Percentiles rank a stretch among this genome's conserved stretches.
These are phyloP conservation scores for Suhomyces coccinellae DNA, from an alignment of 1,139 yeast genomes.

Conservation along the genomic window DNA sequence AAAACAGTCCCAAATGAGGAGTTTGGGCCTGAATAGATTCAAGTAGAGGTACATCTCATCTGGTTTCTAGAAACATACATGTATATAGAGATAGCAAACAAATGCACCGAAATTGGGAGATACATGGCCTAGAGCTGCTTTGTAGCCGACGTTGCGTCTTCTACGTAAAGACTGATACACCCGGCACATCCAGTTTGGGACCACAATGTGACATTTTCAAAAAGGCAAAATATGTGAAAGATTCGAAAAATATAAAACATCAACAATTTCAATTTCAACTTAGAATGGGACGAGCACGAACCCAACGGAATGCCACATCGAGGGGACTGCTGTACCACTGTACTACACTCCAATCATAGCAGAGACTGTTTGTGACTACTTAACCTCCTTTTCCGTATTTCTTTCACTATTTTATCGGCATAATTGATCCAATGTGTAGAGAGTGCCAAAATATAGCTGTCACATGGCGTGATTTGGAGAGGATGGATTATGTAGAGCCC, in stretches of 20 bases:
- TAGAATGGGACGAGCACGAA: not conserved
- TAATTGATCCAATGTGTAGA: too few species aligned
- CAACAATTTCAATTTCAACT: too few species aligned
- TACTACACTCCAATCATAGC: not conserved
- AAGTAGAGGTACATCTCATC: not conserved
- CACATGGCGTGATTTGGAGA: too few species aligned
- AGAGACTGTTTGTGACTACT: too few species aligned
- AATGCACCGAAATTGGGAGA: not conserved
- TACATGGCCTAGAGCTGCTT: not conserved
- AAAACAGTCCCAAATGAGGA: not conserved
- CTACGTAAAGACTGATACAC: too few species aligned
- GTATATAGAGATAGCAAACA: not conserved
- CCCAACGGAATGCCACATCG: not conserved
- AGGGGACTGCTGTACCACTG: too few species aligned
- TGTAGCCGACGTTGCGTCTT: not conserved
- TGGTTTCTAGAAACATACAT: not conserved
- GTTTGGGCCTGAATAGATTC: not conserved
- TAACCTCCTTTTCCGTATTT: too few species aligned
- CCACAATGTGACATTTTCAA: not conserved
- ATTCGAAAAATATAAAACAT: not conserved
- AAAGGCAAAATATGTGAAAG: not conserved
- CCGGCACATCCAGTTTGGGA: not conserved
- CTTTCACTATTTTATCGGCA: too few species aligned
- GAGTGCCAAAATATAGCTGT: too few species aligned
- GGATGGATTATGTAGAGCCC: too few species aligned